Conservation (phyloP, 805 yeast genomes). For the Suhomyces emberorum region DNA sequence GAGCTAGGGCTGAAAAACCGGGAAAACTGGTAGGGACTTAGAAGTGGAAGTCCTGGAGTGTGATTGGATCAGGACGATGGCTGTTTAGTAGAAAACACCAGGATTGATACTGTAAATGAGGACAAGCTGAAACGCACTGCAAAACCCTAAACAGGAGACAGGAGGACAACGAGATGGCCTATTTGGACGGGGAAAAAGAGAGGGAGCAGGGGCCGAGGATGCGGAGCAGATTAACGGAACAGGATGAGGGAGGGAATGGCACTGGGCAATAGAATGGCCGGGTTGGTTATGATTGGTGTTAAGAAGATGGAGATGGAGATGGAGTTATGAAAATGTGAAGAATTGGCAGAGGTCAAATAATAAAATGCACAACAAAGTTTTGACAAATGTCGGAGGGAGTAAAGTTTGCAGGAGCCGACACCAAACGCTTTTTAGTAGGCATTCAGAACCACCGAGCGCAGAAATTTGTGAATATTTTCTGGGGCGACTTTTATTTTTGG, state of each 20-base stretch:
- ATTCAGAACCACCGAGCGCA: too few species aligned
- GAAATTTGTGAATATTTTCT: neutral
- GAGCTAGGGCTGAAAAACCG: too few species aligned
- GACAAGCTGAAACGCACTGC: too few species aligned
- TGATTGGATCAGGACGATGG: too few species aligned
- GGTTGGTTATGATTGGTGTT: neutral
- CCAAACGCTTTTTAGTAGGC: neutral
- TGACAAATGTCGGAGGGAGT: neutral
- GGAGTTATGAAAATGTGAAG: neutral
- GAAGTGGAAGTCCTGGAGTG: too few species aligned
- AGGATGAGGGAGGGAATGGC: neutral
- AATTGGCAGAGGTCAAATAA: neutral
- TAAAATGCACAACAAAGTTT: neutral
- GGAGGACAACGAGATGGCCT: neutral
- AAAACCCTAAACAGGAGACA: neutral
- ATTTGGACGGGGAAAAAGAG: too few species aligned
- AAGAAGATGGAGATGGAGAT: neutral
- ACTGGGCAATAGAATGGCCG: neutral
- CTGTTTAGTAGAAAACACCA: too few species aligned
- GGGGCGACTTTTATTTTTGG: too few species aligned
- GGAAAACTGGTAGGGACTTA: too few species aligned
- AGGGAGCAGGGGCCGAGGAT: neutral
- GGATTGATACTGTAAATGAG: too few species aligned
- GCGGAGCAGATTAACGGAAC: neutral
- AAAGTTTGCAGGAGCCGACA: neutral